Evolutionary conservation across 176 grass and related monocot species (phyloP).

Genomic region (Oryza glaberrima): DNA sequence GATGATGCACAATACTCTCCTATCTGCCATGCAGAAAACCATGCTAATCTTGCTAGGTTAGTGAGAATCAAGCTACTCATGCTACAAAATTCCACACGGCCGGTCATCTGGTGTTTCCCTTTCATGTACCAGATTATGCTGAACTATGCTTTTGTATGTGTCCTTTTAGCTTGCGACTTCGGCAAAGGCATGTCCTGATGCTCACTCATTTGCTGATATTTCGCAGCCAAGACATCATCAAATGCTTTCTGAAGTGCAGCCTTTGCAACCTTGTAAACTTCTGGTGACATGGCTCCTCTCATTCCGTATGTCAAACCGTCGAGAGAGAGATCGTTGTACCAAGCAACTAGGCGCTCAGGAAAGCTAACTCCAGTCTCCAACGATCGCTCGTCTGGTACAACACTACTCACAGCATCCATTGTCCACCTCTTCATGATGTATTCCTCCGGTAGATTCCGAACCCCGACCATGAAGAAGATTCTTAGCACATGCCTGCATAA

Average conservation of each 20-base stretch:
- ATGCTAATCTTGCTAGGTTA: background rate
- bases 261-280: conserved; percentile 65
- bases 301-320: conserved; percentile 52
- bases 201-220: conserved; percentile 49
- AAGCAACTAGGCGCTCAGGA: conserved; percentile 46
- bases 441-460: conserved; percentile 45
- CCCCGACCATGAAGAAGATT: conserved; percentile 61
- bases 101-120: conserved; percentile 9
- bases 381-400: conserved; percentile 26
- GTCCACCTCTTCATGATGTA: conserved; percentile 65
- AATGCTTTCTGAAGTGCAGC: conserved; percentile 63
- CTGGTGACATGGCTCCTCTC: conserved; percentile 42
- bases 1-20: background rate
- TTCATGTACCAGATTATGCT: conserved; percentile 36
- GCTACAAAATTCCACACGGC: background rate
- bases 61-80: background rate
- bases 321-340: conserved; percentile 63
- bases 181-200: conserved; percentile 48
- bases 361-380: conserved; percentile 35
- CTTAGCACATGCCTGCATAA: conserved; percentile 70
- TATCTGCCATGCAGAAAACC: too few relatives aligned
- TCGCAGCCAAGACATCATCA: conserved; percentile 49
- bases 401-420: conserved; percentile 38
- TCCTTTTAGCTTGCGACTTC: conserved; percentile 58
- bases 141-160: conserved; percentile 20